Percentiles rank a stretch among this genome's conserved stretches.
Evolutionary conservation across 2,329 filamentous ascomycete genomes (phyloP).

Genomic region (Neonectria faginata): DNA sequence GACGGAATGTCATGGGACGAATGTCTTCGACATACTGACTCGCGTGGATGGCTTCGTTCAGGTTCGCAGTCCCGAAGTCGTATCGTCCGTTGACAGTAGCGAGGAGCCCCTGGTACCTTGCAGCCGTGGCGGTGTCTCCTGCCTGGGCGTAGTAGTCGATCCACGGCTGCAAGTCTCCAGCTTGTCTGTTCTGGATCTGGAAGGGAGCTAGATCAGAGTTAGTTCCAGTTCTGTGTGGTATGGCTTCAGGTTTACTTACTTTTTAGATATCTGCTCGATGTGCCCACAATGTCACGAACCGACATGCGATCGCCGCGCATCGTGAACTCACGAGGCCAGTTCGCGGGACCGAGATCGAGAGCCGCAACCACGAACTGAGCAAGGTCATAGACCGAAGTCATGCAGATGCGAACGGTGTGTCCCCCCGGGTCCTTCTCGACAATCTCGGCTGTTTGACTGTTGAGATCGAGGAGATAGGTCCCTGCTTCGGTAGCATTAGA

Average conservation of each 20-base stretch:
- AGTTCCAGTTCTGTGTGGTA: conserved; percentile 27
- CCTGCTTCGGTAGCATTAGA: conserved; percentile 67
- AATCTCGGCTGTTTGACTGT: conserved; percentile 68
- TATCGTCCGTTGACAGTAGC: conserved; percentile 77
- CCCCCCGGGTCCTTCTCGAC: conserved; percentile 66
- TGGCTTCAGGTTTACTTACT: conserved; percentile 49
- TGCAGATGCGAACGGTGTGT: conserved; percentile 66
- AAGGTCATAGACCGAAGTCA: conserved; percentile 78
- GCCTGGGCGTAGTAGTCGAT: conserved; percentile 58
- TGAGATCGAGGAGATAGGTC: conserved; percentile 74
- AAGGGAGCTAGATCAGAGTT: conserved; percentile 53
- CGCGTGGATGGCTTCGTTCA: conserved; percentile 64
- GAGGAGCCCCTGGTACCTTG: conserved; percentile 70
- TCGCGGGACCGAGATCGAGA: conserved; percentile 68
- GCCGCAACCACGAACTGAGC: conserved; percentile 78
- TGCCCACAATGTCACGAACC: conserved; percentile 68
- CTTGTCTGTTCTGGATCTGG: conserved; percentile 52
- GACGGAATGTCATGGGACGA: conserved; percentile 62
- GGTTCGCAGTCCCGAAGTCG: conserved; percentile 69
- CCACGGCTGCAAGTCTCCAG: conserved; percentile 56
- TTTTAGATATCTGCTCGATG: conserved; percentile 62
- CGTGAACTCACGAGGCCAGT: conserved; percentile 76
- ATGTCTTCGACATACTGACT: conserved; percentile 53
- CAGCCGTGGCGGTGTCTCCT: conserved; percentile 61
- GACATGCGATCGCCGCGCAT: conserved; percentile 76